phyloP scores from a whole-genome alignment of 176 grass and related monocot species.

The Rhynchospora breviuscula region DNA sequence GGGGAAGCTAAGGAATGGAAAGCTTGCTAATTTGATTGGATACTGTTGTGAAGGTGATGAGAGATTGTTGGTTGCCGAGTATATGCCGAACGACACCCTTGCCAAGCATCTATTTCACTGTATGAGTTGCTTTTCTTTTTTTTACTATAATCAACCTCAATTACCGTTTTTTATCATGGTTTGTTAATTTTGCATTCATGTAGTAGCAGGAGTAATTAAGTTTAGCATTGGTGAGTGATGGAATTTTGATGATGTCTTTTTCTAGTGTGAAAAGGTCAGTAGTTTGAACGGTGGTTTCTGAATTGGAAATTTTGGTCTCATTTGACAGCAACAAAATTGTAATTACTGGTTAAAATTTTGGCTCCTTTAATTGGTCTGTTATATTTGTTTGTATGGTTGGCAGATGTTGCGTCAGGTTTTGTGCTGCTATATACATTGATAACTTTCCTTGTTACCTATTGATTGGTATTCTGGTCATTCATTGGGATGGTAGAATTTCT shows the following conservation, averaged over 20 bases:
- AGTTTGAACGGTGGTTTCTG: background rate
- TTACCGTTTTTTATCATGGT: background rate
- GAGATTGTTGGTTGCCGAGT: slow-evolving; percentile 92
- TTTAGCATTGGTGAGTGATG: background rate
- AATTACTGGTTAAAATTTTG: background rate
- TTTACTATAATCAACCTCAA: slow-evolving; percentile 7
- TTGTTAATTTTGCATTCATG: background rate
- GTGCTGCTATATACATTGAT: background rate
- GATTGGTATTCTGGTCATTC: background rate
- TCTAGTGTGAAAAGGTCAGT: background rate
- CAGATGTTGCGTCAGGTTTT: background rate
- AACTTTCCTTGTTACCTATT: background rate
- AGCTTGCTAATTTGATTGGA: slow-evolving; percentile 90
- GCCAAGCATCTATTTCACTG: slow-evolving; percentile 99
- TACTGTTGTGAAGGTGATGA: slow-evolving; percentile 98
- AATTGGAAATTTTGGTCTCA: background rate
- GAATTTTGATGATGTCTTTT: background rate
- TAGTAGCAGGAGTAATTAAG: background rate
- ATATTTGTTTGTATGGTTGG: background rate
- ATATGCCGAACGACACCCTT: slow-evolving; percentile 98
- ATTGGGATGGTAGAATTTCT: too few species aligned
- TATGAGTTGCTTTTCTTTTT: slow-evolving; percentile 30
- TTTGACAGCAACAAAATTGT: background rate
- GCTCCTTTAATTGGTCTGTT: background rate
- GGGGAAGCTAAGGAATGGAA: slow-evolving; percentile 67